These are phyloP conservation scores for Debaryomycetaceae sp. DNA, from an alignment of 1,139 yeast species.

Conservation along the genomic window DNA sequence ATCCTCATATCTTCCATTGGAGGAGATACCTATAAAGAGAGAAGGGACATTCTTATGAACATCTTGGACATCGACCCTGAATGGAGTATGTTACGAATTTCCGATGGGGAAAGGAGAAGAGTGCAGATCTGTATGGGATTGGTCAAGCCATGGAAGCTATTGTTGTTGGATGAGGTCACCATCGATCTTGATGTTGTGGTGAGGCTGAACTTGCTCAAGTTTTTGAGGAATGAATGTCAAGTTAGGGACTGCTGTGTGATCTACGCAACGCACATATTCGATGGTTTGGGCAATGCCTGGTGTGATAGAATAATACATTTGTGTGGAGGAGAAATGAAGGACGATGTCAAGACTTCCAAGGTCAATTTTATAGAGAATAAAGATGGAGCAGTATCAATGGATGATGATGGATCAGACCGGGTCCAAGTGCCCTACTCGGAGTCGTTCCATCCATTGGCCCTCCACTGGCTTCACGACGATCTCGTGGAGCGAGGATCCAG, in stretches of 20 bases:
- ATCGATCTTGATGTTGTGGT: slow-evolving; percentile 94
- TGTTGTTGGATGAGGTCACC: slow-evolving; percentile 89
- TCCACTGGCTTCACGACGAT: slow-evolving; percentile 60
- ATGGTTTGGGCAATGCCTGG: slow-evolving; percentile 81
- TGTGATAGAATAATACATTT: slow-evolving; percentile 84
- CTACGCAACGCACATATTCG: slow-evolving; percentile 96
- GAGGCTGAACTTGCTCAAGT: slow-evolving; percentile 66
- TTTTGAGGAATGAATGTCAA: slow-evolving; percentile 67
- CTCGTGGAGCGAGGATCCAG: slow-evolving; percentile 50
- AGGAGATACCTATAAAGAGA: slow-evolving; percentile 65
- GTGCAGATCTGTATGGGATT: slow-evolving; percentile 95
- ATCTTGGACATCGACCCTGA: slow-evolving; percentile 78
- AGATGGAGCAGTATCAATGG: slow-evolving; percentile 6
- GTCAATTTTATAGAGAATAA: slow-evolving; percentile 18
- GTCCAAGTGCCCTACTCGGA: slow-evolving; percentile 42
- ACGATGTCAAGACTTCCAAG: slow-evolving; percentile 20
- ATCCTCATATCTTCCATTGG: slow-evolving; percentile 80
- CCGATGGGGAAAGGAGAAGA: slow-evolving; percentile 93
- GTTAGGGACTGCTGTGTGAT: slow-evolving; percentile 66
- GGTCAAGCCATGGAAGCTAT: slow-evolving; percentile 80
- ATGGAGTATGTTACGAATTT: slow-evolving; percentile 90
- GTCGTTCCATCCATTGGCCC: slow-evolving; percentile 68
- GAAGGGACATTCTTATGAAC: slow-evolving; percentile 71
- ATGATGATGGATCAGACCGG: slow-evolving; percentile 10
- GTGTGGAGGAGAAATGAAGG: slow-evolving; percentile 53